Evolutionary conservation across 192 early-diverging fungal species (phyloP).

Genomic region (Powellomyces hirtus): DNA sequence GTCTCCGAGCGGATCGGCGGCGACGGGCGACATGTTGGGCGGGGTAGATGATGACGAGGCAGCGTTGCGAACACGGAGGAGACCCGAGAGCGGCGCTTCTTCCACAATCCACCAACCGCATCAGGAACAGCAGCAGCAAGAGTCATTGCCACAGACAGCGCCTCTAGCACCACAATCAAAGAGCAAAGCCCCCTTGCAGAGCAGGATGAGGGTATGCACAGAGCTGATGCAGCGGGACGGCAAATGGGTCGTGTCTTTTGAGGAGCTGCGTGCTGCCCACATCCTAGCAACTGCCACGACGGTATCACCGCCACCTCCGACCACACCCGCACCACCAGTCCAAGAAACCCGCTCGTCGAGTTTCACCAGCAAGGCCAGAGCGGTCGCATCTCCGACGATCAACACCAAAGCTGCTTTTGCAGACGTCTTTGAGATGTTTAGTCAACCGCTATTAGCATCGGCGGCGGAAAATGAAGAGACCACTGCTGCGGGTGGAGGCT

Average conservation of each 20-base stretch:
- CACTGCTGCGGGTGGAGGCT: constrained; percentile 8
- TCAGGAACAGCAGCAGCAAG: not conserved
- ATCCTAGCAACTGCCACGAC: not conserved
- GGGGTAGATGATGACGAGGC: not conserved
- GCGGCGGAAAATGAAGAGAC: not conserved
- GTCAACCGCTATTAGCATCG: constrained; percentile 18
- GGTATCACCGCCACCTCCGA: no score
- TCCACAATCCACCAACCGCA: not conserved
- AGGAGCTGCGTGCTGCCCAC: constrained; percentile 10
- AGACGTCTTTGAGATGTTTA: constrained; percentile 54
- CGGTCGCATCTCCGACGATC: constrained; percentile 45
- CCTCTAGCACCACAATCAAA: not conserved
- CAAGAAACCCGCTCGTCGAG: not conserved
- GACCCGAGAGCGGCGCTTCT: not conserved
- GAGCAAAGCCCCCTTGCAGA: not conserved
- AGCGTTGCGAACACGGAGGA: not conserved
- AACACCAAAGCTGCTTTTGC: constrained; percentile 53
- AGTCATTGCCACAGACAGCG: not conserved
- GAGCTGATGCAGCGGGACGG: not conserved
- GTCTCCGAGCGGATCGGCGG: not conserved
- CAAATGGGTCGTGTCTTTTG: not conserved
- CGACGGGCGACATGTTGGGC: not conserved
- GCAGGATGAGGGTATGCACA: not conserved
- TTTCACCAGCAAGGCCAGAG: not conserved
- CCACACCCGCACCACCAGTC: not conserved